Evolutionary conservation across 2,329 filamentous ascomycete genomes (phyloP), one percentile per base, ranked within the genome.

Genomic region (Metarhizium anisopliae): DNA sequence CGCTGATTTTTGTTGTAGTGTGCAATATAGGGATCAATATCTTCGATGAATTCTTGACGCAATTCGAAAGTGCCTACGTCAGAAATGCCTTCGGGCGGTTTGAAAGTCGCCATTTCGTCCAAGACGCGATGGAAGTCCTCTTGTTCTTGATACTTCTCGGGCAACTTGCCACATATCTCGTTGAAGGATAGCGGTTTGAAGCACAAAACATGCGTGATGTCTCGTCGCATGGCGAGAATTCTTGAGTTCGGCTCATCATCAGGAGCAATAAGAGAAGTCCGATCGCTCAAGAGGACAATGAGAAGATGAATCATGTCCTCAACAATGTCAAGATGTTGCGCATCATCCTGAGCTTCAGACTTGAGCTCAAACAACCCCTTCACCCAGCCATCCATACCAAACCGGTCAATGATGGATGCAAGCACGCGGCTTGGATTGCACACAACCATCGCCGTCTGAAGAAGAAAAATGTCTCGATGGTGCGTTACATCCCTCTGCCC

Each of bases 1-100:
- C 94, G 84, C 69, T 97, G 93, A 65, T 99, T 99, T 67, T 96
- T 95, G 65, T 86, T 95, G 70, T 96, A 99, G 67, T 97, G 91
- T 6, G 92, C 89, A 65, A 92, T 94, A 68, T 96, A 99, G 1
- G 95, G 94, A 68, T 99, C 95, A 52, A 99, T 84, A 50, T 95
- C 82, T 62, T 93, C 88, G 43, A 96, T 81, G 63, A 86, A 94
- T 58, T 95, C 83, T 4, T 88, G 84, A 67, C 92, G 94, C 53
- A 99, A 76, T 69, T 96, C 91, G 65, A 99, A 99, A 0, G 90
- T 95, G 56, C 95, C 94, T 16, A 92, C 89, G 67, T 99, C 94
- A 4, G 89, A 90, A 36, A 97, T 74, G 5, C 93, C 94, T 70
- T 99, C 94, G 0, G 94, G 94, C 10, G 90, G 78, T 61, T 91